Evolutionary conservation across 768 basidiomycete genomes (phyloP), one percentile per base, ranked within the genome.

Genomic region (Nevesoporus exiguus): DNA sequence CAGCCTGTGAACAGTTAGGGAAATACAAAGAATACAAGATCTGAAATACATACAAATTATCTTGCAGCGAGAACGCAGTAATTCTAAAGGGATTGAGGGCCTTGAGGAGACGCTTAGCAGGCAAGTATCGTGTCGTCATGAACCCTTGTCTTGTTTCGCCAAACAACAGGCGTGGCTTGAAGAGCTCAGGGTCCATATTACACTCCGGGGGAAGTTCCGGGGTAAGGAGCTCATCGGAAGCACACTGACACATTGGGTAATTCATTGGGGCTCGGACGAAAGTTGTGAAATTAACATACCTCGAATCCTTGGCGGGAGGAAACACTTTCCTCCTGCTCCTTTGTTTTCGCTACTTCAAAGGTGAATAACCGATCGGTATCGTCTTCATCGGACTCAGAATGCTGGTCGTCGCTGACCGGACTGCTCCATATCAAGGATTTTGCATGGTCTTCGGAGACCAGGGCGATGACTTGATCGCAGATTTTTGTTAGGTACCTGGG

Each of bases 401-500:
- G 50, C 2, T 60, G 55, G 9, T 71, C 57, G 2, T 71, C 66
- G 15, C 66, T 43, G 17, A 52, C 45, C 1, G 75, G 69, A 15
- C 71, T 64, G 24, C 56, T 68, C 77, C 78, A 83, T 5, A 79
- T 64, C 51, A 85, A 67, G 7, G 74, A 64, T 21, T 69, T 62
- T 0, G 77, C 70, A 49, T 83, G 74, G 7, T 77, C 74, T 1
- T 74, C 63, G 4, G 83, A 80, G 27, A 85, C 61, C 22, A 84
- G 56, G 17, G 76, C 77, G 0, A 73, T 57, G 9, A 80, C 64
- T 65, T 85, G 83, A 56, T 85, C 83, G 13, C 77, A 68, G 7
- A 84, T 74, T 61, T 83, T 82, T 3, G 76, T 81, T 8, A 85
- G 76, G 59, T 83, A 85, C 46, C 83, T 85, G 33, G 11, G 14